phyloP scores from a whole-genome alignment of 2,329 filamentous ascomycete genomes.

The Stachybotrys echinatus region DNA sequence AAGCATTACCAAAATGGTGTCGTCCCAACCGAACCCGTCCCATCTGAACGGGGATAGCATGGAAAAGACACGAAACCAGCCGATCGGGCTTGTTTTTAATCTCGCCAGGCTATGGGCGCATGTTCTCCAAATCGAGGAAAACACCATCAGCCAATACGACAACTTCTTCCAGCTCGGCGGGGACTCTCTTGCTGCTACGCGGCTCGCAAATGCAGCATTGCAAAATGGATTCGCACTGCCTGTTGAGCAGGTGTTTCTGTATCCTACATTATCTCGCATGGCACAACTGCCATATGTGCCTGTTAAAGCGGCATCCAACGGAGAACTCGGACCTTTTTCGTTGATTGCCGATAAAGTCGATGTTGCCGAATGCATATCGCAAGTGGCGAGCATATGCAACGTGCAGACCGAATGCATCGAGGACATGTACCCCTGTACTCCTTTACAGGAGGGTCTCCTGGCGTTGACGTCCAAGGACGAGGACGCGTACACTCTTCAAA shows the following conservation, averaged over 20 bases:
- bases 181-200: conserved; percentile 40
- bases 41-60: no score
- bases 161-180: conserved; percentile 42
- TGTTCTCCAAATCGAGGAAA: not conserved
- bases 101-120: conserved; percentile 1
- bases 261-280: no score
- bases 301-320: conserved; percentile 40
- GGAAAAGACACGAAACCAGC: no score
- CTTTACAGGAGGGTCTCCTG: conserved; percentile 15
- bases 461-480: conserved; percentile 11
- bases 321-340: conserved; percentile 10
- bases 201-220: no score
- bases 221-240: no score
- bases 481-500: conserved; percentile 13
- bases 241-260: no score
- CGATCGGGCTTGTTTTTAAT: conserved; percentile 1
- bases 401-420: not conserved
- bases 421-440: conserved; percentile 13
- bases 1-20: no score
- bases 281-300: conserved; percentile 26
- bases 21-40: no score
- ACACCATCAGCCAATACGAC: conserved; percentile 28
- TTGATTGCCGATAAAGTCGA: no score
- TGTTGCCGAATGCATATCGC: not conserved
- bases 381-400: not conserved